Evolutionary conservation across 2,329 filamentous ascomycete species (phyloP).

Genomic region (Epichloe coenophiala): DNA sequence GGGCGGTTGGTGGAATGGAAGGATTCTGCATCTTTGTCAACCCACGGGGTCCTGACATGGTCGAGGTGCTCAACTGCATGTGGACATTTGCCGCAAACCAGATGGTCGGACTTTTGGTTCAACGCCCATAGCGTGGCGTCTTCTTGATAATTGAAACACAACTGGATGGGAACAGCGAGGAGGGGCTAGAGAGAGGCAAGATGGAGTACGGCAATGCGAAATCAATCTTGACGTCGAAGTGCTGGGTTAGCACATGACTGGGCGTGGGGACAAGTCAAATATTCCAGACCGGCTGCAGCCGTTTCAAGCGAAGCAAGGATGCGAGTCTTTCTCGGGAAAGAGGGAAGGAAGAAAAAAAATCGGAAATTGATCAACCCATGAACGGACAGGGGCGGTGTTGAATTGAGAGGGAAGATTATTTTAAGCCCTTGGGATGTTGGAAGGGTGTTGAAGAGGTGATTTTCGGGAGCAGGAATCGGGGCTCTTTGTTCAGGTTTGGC

Average conservation of each 20-base stretch:
- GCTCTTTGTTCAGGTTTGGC: background rate
- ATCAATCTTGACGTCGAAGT: background rate
- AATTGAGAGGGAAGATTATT: background rate
- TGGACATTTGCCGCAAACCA: background rate
- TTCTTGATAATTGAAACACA: background rate
- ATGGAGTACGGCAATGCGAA: background rate
- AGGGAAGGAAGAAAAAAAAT: background rate
- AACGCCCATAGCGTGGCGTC: constrained; percentile 5
- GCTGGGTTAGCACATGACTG: background rate
- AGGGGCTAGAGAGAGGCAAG: background rate
- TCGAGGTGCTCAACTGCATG: constrained; percentile 6
- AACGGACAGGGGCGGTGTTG: background rate
- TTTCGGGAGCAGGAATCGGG: background rate
- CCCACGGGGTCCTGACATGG: constrained; percentile 9
- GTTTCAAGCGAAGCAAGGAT: background rate
- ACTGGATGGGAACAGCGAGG: background rate
- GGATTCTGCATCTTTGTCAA: constrained; percentile 7
- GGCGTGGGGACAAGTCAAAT: background rate
- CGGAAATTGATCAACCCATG: background rate
- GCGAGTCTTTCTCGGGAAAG: background rate
- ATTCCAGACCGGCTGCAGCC: background rate
- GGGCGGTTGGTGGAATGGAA: background rate
- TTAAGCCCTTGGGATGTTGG: background rate
- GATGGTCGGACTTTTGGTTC: background rate
- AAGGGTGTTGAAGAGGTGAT: background rate